phyloP scores from a whole-genome alignment of 495 filamentous ascomycete species.

The Beverwykella pulmonaria region DNA sequence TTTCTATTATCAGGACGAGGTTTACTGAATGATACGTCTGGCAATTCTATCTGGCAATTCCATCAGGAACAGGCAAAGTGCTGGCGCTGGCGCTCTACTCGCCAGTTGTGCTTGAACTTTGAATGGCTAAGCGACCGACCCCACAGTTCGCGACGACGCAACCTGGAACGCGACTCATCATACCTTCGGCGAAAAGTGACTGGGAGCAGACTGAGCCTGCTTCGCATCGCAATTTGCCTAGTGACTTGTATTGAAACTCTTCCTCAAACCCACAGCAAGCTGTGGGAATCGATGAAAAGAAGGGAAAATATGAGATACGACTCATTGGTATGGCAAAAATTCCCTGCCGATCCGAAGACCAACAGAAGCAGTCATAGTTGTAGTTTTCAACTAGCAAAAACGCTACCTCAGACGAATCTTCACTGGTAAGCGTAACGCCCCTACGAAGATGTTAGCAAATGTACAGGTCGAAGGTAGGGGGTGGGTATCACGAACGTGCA shows the following conservation, averaged over 20 bases:
- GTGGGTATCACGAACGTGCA: constrained; percentile 1
- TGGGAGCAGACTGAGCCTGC: neutral
- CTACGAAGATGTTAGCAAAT: neutral
- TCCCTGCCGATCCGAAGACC: constrained; percentile 34
- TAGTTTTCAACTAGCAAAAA: constrained; percentile 40
- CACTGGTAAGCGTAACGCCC: constrained; percentile 33
- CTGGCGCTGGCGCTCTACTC: too few relatives aligned
- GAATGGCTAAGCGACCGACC: too few relatives aligned
- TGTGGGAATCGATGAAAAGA: constrained; percentile 28
- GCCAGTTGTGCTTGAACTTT: too few relatives aligned
- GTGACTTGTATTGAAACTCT: constrained; percentile 7
- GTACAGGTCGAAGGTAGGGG: neutral
- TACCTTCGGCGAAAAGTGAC: too few relatives aligned
- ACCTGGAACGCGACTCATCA: too few relatives aligned
- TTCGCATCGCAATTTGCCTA: too few relatives aligned
- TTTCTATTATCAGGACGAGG: too few relatives aligned
- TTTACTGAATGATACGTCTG: too few relatives aligned
- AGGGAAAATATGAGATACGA: neutral
- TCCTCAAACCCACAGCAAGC: constrained; percentile 24
- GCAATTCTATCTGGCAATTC: too few relatives aligned
- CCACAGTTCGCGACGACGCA: too few relatives aligned
- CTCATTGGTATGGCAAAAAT: constrained; percentile 19
- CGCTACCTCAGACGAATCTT: constrained; percentile 38
- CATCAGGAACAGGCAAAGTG: too few relatives aligned
- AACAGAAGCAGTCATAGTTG: constrained; percentile 35